Evolutionary conservation across 2,329 filamentous ascomycete genomes (phyloP).

Genomic region (Pyricularia sp.): DNA sequence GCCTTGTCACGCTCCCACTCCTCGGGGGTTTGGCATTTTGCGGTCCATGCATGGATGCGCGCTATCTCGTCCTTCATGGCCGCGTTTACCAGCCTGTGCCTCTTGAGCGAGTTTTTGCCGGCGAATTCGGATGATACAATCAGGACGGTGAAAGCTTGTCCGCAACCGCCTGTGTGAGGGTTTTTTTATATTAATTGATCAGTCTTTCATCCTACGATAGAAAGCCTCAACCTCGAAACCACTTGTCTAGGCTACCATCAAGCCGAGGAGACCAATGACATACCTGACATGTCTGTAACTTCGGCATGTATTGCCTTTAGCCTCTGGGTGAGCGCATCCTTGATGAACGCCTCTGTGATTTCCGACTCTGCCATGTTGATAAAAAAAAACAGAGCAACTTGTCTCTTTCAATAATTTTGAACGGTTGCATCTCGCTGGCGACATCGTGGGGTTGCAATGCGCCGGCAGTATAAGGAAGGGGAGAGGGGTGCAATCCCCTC

Average conservation of each 20-base stretch:
- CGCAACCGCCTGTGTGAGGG: slow-evolving; percentile 41
- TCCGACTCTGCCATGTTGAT: not conserved
- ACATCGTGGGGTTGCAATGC: not conserved
- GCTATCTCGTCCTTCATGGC: slow-evolving; percentile 82
- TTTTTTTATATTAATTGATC: slow-evolving; percentile 4
- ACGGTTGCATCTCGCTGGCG: not conserved
- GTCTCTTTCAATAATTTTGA: not conserved
- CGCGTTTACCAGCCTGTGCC: slow-evolving; percentile 78
- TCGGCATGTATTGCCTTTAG: slow-evolving; percentile 72
- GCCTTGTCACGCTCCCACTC: slow-evolving; percentile 67
- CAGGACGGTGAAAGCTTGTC: slow-evolving; percentile 49
- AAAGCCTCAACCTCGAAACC: not conserved
- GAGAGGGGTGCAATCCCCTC: not conserved
- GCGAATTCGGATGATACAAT: slow-evolving; percentile 59
- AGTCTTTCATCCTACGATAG: not conserved
- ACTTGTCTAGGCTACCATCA: not conserved
- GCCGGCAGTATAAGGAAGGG: not conserved
- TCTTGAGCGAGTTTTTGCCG: slow-evolving; percentile 67
- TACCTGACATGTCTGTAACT: slow-evolving; percentile 89
- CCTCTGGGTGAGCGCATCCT: slow-evolving; percentile 56
- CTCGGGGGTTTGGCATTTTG: slow-evolving; percentile 84
- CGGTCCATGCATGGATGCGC: slow-evolving; percentile 88
- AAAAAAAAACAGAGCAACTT: not conserved
- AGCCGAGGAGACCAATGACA: not conserved
- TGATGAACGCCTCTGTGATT: slow-evolving; percentile 67